A percentile compares a stretch with the other conserved stretches of the same genome.
These are phyloP conservation scores for Aspergillus pseudotamarii DNA, from an alignment of 2,329 filamentous ascomycete species.

Conservation along the genomic window DNA sequence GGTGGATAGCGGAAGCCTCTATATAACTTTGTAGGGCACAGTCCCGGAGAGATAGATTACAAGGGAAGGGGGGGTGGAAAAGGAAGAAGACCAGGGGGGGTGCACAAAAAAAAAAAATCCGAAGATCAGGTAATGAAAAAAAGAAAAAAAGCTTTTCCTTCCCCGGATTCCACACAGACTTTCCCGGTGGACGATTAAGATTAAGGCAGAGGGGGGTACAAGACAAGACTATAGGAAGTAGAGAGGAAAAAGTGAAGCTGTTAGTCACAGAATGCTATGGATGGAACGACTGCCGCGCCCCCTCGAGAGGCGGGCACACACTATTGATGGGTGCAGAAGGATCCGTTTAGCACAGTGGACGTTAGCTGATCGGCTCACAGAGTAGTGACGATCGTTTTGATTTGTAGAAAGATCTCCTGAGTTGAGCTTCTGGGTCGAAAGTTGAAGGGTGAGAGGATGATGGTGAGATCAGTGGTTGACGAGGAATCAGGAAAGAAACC, in stretches of 20 bases:
- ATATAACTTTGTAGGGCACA: constrained; percentile 23
- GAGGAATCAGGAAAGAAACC: not conserved
- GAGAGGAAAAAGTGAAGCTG: constrained; percentile 30
- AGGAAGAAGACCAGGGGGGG: constrained; percentile 2
- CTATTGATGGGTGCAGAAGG: constrained; percentile 10
- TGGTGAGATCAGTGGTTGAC: constrained; percentile 6
- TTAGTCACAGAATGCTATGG: constrained; percentile 38
- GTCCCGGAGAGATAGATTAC: constrained; percentile 15
- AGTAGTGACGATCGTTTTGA: not conserved
- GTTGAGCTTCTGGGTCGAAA: not conserved
- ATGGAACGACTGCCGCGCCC: constrained; percentile 16
- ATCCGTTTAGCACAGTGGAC: constrained; percentile 6
- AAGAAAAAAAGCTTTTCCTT: constrained; percentile 24
- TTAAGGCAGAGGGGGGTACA: constrained; percentile 17
- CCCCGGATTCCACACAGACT: constrained; percentile 34
- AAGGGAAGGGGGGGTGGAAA: constrained; percentile 14
- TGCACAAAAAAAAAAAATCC: constrained; percentile 13
- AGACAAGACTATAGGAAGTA: constrained; percentile 17
- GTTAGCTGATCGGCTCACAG: not conserved
- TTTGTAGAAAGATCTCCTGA: not conserved
- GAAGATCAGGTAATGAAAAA: constrained; percentile 8
- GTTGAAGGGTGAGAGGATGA: not conserved
- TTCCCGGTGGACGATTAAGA: constrained; percentile 23
- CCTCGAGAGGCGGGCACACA: constrained; percentile 18
- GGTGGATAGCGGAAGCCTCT: constrained; percentile 23